Evolutionary conservation across 306 rosid genomes (phyloP).

Genomic region (Fragaria vesca): DNA sequence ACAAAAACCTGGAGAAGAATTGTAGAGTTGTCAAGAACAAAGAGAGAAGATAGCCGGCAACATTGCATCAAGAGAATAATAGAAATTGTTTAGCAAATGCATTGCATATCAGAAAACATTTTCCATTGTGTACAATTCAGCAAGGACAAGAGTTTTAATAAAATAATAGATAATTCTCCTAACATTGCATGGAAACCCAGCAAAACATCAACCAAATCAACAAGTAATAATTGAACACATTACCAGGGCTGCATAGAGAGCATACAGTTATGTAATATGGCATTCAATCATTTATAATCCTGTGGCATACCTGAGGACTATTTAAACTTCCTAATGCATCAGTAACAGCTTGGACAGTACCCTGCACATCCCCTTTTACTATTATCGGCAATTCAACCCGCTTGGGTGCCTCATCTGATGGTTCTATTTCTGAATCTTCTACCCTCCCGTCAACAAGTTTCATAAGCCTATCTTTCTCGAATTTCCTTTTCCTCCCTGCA

Average conservation of each 20-base stretch:
- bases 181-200: constrained; percentile 5
- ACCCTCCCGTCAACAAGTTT: constrained; percentile 42
- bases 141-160: not conserved
- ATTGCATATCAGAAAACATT: not conserved
- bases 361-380: constrained; percentile 97
- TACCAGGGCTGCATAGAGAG: not conserved
- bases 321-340: constrained; percentile 81
- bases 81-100: not conserved
- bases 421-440: constrained; percentile 50
- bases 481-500: constrained; percentile 76
- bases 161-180: not conserved
- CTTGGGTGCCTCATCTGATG: constrained; percentile 46
- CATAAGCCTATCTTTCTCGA: constrained; percentile 73
- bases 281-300: not conserved
- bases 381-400: constrained; percentile 88
- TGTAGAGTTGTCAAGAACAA: constrained; percentile 20
- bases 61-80: not conserved
- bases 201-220: not conserved
- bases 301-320: constrained; percentile 75
- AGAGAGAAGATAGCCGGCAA: not conserved
- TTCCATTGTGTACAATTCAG: not conserved
- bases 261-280: not conserved
- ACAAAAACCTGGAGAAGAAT: constrained; percentile 62
- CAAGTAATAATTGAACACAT: not conserved
- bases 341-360: constrained; percentile 94